Percentiles rank a stretch among this genome's conserved stretches.
phyloP scores from a whole-genome alignment of 1,139 yeast genomes.

The Nakaseomyces glabratus region DNA sequence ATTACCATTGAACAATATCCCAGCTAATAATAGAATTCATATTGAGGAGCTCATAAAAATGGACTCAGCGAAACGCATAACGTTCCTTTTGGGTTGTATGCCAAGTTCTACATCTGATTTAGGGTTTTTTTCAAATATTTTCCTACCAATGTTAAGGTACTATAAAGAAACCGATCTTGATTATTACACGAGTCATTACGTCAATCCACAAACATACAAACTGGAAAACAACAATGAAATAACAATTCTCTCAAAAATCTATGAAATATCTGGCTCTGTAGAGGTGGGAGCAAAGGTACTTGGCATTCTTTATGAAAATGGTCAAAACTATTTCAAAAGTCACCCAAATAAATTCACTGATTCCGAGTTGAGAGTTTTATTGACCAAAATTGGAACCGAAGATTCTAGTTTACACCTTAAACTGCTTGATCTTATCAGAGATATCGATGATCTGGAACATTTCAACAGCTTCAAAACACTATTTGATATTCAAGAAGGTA shows the following conservation, averaged over 20 bases:
- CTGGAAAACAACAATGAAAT: not conserved
- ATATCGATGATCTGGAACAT: constrained; percentile 1
- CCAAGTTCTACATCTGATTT: not conserved
- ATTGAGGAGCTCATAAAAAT: not conserved
- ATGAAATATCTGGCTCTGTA: not conserved
- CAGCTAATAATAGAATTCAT: no score
- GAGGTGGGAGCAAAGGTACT: not conserved
- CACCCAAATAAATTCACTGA: not conserved
- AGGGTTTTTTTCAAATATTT: not conserved
- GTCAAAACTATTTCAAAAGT: constrained; percentile 3
- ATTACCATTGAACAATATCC: not conserved
- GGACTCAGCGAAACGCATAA: not conserved
- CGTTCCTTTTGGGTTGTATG: not conserved
- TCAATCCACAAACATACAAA: not conserved
- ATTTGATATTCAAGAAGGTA: constrained; percentile 7
- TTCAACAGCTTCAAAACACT: constrained; percentile 3
- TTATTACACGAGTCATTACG: constrained; percentile 1
- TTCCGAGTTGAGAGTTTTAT: not conserved
- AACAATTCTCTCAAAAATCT: not conserved
- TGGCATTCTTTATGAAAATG: constrained; percentile 2
- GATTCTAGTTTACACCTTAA: not conserved
- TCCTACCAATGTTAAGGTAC: not conserved
- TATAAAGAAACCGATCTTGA: constrained; percentile 1
- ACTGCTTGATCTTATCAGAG: constrained; percentile 1
- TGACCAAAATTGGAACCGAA: not conserved